Conservation (phyloP, 192 early-diverging fungal species). For the Coemansia furcata region DNA sequence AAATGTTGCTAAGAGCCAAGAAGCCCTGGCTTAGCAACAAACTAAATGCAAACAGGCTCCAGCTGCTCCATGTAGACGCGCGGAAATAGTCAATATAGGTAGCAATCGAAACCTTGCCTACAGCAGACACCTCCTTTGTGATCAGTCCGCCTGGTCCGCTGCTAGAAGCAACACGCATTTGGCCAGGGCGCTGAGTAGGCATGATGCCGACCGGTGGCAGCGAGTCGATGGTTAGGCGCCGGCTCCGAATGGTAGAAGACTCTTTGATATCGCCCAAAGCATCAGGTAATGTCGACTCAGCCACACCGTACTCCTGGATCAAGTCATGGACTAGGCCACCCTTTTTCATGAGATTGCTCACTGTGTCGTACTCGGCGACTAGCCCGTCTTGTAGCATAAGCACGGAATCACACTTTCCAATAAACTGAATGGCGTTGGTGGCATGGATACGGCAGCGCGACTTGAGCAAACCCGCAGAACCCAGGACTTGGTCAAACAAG, state of each 20-base stretch:
- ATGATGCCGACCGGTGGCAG: constrained; percentile 55
- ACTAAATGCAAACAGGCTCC: constrained; percentile 61
- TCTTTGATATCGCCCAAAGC: not conserved
- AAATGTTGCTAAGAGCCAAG: constrained; percentile 59
- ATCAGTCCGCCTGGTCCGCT: constrained; percentile 52
- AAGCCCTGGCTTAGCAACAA: constrained; percentile 55
- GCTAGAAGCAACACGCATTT: constrained; percentile 1
- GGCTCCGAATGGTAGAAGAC: constrained; percentile 1
- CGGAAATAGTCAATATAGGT: constrained; percentile 81
- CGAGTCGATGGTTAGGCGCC: constrained; percentile 38
- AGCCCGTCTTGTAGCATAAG: constrained; percentile 72
- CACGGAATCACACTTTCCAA: constrained; percentile 65
- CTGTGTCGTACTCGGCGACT: constrained; percentile 68
- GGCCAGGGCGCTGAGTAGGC: constrained; percentile 27
- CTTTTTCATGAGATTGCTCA: constrained; percentile 61
- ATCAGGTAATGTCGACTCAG: constrained; percentile 2
- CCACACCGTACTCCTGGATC: constrained; percentile 18
- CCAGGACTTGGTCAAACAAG: constrained; percentile 88
- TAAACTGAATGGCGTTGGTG: constrained; percentile 77
- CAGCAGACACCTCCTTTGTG: constrained; percentile 70
- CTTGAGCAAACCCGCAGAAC: constrained; percentile 78
- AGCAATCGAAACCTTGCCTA: constrained; percentile 67
- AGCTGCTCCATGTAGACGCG: constrained; percentile 57
- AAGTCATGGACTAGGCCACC: constrained; percentile 54
- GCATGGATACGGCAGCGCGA: constrained; percentile 79